A percentile compares a stretch with the other conserved stretches of the same genome.
phyloP scores from a whole-genome alignment of 2,329 filamentous ascomycete species.

The Sporothrix brasiliensis region DNA sequence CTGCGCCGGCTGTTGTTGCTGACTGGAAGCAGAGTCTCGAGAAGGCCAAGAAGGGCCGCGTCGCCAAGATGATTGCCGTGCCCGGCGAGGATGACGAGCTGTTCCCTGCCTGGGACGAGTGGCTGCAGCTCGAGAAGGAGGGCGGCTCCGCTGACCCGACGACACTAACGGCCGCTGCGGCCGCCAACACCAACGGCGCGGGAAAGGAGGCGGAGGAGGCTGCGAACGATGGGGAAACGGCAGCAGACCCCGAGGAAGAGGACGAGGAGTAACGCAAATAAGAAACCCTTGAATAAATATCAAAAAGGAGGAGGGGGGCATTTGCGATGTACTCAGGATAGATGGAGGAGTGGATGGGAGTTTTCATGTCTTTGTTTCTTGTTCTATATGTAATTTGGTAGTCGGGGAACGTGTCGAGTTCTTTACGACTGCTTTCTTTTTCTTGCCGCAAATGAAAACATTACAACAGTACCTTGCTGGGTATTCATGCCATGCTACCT shows the following conservation, averaged over 20 bases:
- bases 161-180: conserved; percentile 8
- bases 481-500: not conserved
- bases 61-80: conserved; percentile 79
- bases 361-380: conserved; percentile 14
- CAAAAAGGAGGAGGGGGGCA: not conserved
- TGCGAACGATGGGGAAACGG: not conserved
- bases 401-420: conserved; percentile 8
- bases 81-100: conserved; percentile 83
- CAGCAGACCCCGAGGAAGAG: conserved; percentile 7
- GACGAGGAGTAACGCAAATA: conserved; percentile 17
- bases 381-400: conserved; percentile 10
- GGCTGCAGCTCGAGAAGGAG: conserved; percentile 76
- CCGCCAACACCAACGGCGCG: conserved; percentile 17
- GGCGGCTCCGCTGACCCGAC: conserved; percentile 51
- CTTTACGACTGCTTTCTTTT: conserved; percentile 11
- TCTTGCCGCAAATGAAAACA: conserved; percentile 16
- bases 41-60: conserved; percentile 80
- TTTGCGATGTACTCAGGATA: not conserved
- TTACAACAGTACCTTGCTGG: not conserved
- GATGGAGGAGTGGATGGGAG: conserved; percentile 11
- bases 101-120: conserved; percentile 96
- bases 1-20: conserved; percentile 66
- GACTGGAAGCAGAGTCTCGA: conserved; percentile 85
- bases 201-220: conserved; percentile 5
- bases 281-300: not conserved